Evolutionary conservation across 257 asterid genomes (phyloP).

Genomic region (Scutellaria minor): DNA sequence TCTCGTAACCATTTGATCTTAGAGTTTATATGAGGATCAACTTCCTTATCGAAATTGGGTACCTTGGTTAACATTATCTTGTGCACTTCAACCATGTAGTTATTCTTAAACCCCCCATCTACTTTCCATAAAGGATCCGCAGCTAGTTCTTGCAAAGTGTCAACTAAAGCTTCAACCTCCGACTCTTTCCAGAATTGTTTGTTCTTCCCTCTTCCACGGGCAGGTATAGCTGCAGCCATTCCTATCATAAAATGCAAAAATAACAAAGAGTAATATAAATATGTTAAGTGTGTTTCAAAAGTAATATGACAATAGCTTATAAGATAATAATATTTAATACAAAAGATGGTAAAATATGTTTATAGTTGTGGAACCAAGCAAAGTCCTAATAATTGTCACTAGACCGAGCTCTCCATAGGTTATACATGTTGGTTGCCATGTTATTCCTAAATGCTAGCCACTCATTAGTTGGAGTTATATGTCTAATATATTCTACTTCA

Average conservation of each 20-base stretch:
- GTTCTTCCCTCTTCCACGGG: not conserved
- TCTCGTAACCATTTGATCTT: not conserved
- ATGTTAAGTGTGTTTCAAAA: not conserved
- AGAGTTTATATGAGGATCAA: not conserved
- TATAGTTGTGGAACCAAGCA: not conserved
- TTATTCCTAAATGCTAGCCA: not conserved
- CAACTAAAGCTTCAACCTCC: conserved; percentile 10
- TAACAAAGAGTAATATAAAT: not conserved
- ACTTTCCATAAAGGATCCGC: not conserved
- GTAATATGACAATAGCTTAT: not conserved
- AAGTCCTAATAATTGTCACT: not conserved
- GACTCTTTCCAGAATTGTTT: not conserved
- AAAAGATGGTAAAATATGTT: not conserved
- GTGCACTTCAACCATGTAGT: not conserved
- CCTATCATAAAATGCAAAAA: not conserved
- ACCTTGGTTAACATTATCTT: not conserved
- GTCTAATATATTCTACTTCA: not conserved
- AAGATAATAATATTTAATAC: not conserved
- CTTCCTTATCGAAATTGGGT: not conserved
- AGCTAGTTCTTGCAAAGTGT: conserved; percentile 2
- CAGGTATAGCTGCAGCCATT: not conserved
- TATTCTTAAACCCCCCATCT: not conserved
- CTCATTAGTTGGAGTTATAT: not conserved
- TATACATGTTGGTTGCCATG: conserved; percentile 2
- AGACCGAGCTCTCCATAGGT: not conserved